Evolutionary conservation across 306 rosid genomes (phyloP).

Genomic region (Hylodesmum podocarpum): DNA sequence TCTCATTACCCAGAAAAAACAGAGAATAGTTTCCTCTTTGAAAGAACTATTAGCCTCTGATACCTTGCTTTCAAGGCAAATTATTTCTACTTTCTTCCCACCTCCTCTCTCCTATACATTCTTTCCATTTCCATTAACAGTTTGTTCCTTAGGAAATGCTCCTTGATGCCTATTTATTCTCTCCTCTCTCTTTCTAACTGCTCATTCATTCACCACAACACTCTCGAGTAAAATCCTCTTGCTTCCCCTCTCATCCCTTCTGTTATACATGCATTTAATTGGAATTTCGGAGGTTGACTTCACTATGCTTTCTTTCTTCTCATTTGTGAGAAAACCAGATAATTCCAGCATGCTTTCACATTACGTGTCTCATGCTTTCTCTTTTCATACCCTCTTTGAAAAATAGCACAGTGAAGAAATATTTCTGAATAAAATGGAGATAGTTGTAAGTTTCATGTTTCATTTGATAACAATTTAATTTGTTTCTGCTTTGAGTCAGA

Average conservation of each 20-base stretch:
- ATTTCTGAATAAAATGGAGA: not conserved
- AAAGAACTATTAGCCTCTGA: not conserved
- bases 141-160: not conserved
- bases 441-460: not conserved
- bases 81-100: not conserved
- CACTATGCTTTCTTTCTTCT: not conserved
- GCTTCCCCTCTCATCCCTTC: not conserved
- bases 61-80: not conserved
- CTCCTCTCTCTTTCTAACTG: not conserved
- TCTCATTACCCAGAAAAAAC: conserved; percentile 8
- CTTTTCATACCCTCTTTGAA: not conserved
- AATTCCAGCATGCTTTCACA: not conserved
- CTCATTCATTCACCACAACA: not conserved
- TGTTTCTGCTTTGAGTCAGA: conserved; percentile 13
- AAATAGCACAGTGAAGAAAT: not conserved
- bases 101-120: not conserved
- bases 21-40: not conserved
- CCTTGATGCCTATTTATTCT: not conserved
- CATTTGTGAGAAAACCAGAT: not conserved
- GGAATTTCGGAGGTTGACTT: not conserved
- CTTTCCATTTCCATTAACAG: not conserved
- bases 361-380: not conserved
- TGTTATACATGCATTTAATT: not conserved
- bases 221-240: not conserved
- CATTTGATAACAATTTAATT: not conserved